Base-by-base conservation (phyloP, 805 yeast genomes). In the Kluyveromyces starmeri region DNA sequence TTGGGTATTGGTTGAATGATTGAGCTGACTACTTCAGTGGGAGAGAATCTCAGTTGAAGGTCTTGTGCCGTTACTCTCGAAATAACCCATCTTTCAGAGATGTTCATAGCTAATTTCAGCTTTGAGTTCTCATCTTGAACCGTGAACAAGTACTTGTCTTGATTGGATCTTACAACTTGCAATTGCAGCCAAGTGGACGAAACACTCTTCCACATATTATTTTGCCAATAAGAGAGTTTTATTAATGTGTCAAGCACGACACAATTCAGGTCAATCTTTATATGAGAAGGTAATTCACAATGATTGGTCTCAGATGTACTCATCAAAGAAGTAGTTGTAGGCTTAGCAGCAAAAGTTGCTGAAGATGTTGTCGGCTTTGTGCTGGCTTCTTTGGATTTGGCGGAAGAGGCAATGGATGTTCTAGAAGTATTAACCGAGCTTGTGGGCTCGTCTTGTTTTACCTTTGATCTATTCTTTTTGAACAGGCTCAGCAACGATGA, bases 51-150 rank as follows among this genome's bases (percentile, higher is more conserved):
- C 5, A 55, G 21, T 35, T 56, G 61, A 15, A 55, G 34, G 39
- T 56, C 61, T 27, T 48, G 55, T 3, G 60, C 61, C 2, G 60
- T 47, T 4, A 58, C 43, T 32, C 43, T 50, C 4, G 38, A 28
- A 16, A 42, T 37, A 21, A 39, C 48, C 55, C 59, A 52, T 7
- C 33, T 35, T 2, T 42, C 10, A 2, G 48, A 28, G 5, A 56
- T 36, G 2, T 33, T 30, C 1, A 48, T 43, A 17, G 47, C 36
- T 8, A 51, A 27, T 18, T 42, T 40, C 27, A 45, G 37, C 16
- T 36, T 29, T 1, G 28, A 17, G 11, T 34, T 36, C 16, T 30
- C 36, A 17, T 32, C 27, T 9, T 44, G 32, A 7, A 41, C 37
- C 7, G 37, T 38, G 9, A 44, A 35, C 20, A 52, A 11, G 4